Percentiles rank a stretch among this genome's conserved stretches.
Conservation (phyloP, 208 protist genomes). For the Leishmania guyanensis region DNA sequence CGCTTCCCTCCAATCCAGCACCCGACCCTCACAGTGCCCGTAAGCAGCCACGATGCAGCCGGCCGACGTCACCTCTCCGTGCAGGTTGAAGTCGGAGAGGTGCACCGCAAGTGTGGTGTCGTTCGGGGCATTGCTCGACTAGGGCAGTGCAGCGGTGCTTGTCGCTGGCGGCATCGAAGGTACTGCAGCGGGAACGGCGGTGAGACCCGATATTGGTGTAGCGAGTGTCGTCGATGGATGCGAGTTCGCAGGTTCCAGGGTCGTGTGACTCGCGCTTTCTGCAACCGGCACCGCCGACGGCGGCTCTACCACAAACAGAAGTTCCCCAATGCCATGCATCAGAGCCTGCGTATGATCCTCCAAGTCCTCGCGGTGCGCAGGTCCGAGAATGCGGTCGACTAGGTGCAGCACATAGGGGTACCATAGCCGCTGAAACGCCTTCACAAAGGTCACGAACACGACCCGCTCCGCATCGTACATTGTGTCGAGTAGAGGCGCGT, state of each 20-base stretch:
- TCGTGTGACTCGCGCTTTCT: not conserved
- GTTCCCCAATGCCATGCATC: conserved; percentile 24
- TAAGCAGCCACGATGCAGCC: not conserved
- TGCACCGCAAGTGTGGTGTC: not conserved
- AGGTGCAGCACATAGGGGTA: conserved; percentile 64
- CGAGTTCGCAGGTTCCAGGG: not conserved
- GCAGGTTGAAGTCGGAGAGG: not conserved
- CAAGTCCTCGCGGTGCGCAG: conserved; percentile 58
- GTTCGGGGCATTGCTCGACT: not conserved
- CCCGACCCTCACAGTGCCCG: not conserved
- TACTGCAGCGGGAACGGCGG: not conserved
- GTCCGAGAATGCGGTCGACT: conserved; percentile 44
- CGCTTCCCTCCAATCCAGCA: no score
- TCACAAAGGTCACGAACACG: conserved; percentile 54
- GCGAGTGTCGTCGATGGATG: not conserved
- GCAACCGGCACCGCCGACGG: not conserved
- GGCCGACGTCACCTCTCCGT: not conserved
- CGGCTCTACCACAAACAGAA: conserved; percentile 20
- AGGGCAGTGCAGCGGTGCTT: not conserved
- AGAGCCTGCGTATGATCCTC: conserved; percentile 28
- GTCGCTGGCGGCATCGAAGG: not conserved
- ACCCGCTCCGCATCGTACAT: conserved; percentile 54
- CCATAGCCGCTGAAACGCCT: conserved; percentile 65
- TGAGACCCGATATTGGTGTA: not conserved
- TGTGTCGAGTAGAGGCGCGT: conserved; percentile 58